Evolutionary conservation across 2,329 filamentous ascomycete genomes (phyloP).

Genomic region (Xylogone sp.): DNA sequence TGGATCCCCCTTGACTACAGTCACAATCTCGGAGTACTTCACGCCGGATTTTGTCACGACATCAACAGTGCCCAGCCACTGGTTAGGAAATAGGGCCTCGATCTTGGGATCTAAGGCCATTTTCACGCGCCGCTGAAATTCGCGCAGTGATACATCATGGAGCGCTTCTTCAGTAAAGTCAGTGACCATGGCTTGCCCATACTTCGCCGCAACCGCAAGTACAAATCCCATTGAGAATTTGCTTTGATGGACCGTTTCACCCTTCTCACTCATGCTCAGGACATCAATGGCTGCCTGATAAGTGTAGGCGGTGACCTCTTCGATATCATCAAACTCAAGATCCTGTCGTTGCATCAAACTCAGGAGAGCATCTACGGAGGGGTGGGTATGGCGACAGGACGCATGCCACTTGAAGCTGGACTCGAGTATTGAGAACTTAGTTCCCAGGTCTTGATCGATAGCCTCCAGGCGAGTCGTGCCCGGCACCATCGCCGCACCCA

Average conservation of each 20-base stretch:
- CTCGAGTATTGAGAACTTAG: conserved; percentile 21
- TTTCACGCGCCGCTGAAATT: not conserved
- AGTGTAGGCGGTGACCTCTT: conserved; percentile 15
- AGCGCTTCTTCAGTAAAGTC: not conserved
- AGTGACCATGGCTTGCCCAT: conserved; percentile 24
- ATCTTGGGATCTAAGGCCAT: not conserved
- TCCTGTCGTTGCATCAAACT: conserved; percentile 23
- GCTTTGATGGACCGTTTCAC: conserved; percentile 30
- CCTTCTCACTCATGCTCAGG: conserved; percentile 23
- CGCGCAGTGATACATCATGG: not conserved
- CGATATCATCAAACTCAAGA: conserved; percentile 25
- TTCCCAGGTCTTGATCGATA: conserved; percentile 24
- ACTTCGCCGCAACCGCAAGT: conserved; percentile 28
- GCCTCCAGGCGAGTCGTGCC: conserved; percentile 12
- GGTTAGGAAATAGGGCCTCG: not conserved
- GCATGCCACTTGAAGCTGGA: conserved; percentile 33
- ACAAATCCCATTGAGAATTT: conserved; percentile 33
- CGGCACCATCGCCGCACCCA: not conserved
- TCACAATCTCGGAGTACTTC: not conserved
- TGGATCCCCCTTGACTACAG: not conserved
- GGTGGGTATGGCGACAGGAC: conserved; percentile 29
- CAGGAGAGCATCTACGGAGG: conserved; percentile 27
- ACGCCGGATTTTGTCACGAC: not conserved
- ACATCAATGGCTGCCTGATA: conserved; percentile 22
- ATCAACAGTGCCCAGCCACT: not conserved